Conservation (phyloP, 2,329 filamentous ascomycete species). For the Bipolaris bicolor region DNA sequence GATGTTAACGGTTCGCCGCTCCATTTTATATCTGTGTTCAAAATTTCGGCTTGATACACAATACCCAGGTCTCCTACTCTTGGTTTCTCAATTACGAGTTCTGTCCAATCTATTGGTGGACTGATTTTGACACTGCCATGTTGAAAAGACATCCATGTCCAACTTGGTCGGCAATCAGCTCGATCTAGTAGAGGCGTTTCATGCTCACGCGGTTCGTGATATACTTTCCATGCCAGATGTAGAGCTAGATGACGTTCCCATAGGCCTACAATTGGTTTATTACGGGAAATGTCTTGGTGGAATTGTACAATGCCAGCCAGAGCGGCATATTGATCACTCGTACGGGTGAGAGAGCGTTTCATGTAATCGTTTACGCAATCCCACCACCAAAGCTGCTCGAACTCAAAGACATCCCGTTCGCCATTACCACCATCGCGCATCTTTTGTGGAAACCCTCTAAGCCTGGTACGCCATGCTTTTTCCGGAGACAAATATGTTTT, state of each 20-base stretch:
- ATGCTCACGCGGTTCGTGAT: not conserved
- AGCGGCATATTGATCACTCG: slow-evolving; percentile 5
- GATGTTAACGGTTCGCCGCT: slow-evolving; percentile 4
- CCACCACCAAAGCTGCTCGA: not conserved
- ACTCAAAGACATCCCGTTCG: not conserved
- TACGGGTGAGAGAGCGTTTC: not conserved
- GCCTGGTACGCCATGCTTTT: not conserved
- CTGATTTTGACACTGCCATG: not conserved
- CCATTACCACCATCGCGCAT: not conserved
- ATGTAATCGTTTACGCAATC: not conserved
- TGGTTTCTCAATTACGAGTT: too few relatives aligned
- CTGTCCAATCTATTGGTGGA: too few relatives aligned
- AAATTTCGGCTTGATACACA: not conserved
- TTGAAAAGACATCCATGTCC: slow-evolving; percentile 3
- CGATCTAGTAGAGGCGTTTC: not conserved
- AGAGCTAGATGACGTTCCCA: not conserved
- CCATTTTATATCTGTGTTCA: not conserved
- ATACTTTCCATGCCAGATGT: not conserved
- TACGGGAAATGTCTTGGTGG: not conserved
- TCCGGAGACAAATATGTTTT: not conserved
- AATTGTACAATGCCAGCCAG: slow-evolving; percentile 2
- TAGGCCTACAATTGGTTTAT: not conserved
- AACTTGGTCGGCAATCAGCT: not conserved
- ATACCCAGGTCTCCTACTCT: not conserved
- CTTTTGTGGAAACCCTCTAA: not conserved